Conservation (phyloP, 169 alveolate genomes). For the Eimeria praecox region DNA sequence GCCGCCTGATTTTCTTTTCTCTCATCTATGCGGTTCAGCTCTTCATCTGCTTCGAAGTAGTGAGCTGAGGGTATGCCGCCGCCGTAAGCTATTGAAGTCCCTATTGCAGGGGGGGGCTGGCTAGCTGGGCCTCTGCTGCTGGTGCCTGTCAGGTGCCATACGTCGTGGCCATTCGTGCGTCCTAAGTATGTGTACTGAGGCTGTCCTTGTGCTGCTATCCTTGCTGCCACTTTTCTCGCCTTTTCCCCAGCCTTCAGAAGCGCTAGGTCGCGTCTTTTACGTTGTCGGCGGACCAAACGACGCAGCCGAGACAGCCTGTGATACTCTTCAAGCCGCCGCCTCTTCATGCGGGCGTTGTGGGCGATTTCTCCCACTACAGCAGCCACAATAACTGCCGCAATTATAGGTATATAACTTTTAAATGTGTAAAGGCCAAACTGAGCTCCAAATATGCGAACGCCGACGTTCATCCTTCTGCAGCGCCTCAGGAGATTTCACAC, state of each 20-base stretch:
- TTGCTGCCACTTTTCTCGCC: neutral
- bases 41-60: neutral
- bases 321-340: constrained; percentile 16
- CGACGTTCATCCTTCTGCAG: constrained; percentile 18
- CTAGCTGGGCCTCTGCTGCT: neutral
- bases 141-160: constrained; percentile 1
- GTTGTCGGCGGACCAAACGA: constrained; percentile 42
- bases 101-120: neutral
- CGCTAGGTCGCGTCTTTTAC: constrained; percentile 17
- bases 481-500: neutral
- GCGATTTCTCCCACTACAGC: constrained; percentile 60
- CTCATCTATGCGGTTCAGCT: neutral
- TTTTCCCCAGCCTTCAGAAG: constrained; percentile 44
- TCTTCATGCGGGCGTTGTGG: constrained; percentile 37
- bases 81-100: neutral
- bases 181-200: neutral
- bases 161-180: constrained; percentile 1
- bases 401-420: constrained; percentile 13
- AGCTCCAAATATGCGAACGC: constrained; percentile 32
- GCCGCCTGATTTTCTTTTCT: neutral
- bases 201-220: neutral
- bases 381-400: constrained; percentile 44
- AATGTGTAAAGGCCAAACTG: constrained; percentile 27
- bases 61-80: neutral
- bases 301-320: constrained; percentile 46